Evolutionary conservation across 2,329 filamentous ascomycete genomes (phyloP).

Genomic region (Simplicillium aogashimaense): DNA sequence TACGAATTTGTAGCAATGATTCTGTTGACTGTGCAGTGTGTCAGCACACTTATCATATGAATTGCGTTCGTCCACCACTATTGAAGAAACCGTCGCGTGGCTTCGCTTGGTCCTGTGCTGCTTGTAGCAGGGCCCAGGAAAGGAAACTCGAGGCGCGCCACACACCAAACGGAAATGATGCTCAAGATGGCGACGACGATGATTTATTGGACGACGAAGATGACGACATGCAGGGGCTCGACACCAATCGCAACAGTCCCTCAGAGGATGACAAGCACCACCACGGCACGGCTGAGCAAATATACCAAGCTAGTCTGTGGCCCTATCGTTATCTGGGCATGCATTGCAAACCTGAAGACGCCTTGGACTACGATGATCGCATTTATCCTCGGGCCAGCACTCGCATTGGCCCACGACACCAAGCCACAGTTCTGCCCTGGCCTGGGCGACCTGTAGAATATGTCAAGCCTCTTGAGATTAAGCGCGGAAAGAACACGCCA

Average conservation of each 20-base stretch:
- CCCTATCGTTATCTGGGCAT: constrained; percentile 92
- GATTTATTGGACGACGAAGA: constrained; percentile 61
- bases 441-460: constrained; percentile 80
- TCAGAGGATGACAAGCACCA: constrained; percentile 48
- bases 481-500: constrained; percentile 65
- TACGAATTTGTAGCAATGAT: constrained; percentile 53
- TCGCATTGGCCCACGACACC: constrained; percentile 80
- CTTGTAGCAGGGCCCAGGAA: constrained; percentile 93
- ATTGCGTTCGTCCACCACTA: constrained; percentile 84
- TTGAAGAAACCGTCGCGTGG: constrained; percentile 94
- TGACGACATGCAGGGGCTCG: constrained; percentile 46
- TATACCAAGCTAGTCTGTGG: constrained; percentile 90
- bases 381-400: constrained; percentile 96
- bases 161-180: constrained; percentile 65
- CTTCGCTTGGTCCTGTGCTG: constrained; percentile 95
- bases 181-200: constrained; percentile 58
- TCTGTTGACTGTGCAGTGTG: constrained; percentile 97
- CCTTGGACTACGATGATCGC: constrained; percentile 90
- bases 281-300: constrained; percentile 69
- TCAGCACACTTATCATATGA: constrained; percentile 94
- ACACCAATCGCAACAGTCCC: constrained; percentile 56
- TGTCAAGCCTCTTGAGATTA: constrained; percentile 78
- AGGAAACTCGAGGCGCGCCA: constrained; percentile 83
- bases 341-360: constrained; percentile 91
- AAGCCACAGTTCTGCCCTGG: constrained; percentile 80